Evolutionary conservation across 1,284 basidiomycete genomes (phyloP).

Genomic region (Papiliotrema terrestris): DNA sequence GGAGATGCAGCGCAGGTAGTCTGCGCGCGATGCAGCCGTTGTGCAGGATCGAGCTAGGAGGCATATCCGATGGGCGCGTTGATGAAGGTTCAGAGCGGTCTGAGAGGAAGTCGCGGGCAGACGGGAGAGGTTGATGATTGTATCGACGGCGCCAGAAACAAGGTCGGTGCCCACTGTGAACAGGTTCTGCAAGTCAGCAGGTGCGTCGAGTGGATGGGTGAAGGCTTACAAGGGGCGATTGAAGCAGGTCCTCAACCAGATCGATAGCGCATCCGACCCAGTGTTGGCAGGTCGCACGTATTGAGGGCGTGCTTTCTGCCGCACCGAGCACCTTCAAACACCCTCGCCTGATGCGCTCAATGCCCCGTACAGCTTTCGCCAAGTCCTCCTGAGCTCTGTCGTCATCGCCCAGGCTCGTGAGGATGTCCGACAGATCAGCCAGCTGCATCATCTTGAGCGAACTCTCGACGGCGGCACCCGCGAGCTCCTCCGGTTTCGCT

Average conservation of each 20-base stretch:
- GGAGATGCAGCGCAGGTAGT: slow-evolving; percentile 32
- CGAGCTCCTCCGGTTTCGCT: slow-evolving; percentile 2
- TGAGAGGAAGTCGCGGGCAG: slow-evolving; percentile 6
- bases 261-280: slow-evolving; percentile 14
- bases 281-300: background rate
- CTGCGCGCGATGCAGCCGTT: background rate
- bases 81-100: slow-evolving; percentile 3
- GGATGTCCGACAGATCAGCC: slow-evolving; percentile 5
- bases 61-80: slow-evolving; percentile 1
- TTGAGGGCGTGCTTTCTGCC: background rate
- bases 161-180: slow-evolving; percentile 11
- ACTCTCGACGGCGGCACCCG: slow-evolving; percentile 6
- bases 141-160: slow-evolving; percentile 25
- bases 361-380: slow-evolving; percentile 16
- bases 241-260: slow-evolving; percentile 8
- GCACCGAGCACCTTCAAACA: slow-evolving; percentile 17
- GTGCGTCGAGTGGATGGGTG: background rate
- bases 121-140: slow-evolving; percentile 20
- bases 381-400: slow-evolving; percentile 5
- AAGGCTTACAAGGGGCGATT: slow-evolving; percentile 1
- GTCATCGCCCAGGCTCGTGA: slow-evolving; percentile 6
- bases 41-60: slow-evolving; percentile 4
- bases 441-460: background rate
- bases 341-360: slow-evolving; percentile 21
- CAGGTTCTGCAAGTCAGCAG: background rate